Evolutionary conservation across 257 asterid species (phyloP).

Genomic region (Thymus quinquecostatus): DNA sequence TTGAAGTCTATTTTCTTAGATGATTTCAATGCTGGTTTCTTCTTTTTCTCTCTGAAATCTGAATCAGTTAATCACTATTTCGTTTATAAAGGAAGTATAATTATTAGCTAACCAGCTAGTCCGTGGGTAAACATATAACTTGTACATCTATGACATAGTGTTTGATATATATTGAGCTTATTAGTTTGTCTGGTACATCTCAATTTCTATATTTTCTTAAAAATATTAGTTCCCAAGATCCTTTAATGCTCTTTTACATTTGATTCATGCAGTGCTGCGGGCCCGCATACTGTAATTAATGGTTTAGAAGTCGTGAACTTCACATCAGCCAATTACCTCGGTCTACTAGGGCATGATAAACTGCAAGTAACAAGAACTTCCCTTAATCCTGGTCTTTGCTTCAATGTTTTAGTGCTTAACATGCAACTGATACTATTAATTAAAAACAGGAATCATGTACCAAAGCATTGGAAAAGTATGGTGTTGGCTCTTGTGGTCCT

Average conservation of each 20-base stretch:
- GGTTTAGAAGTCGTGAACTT: conserved; percentile 80
- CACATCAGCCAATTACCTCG: conserved; percentile 93
- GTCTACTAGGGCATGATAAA: conserved; percentile 77
- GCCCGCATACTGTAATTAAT: conserved; percentile 72
- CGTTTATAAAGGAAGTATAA: neutral
- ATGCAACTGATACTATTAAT: conserved; percentile 29
- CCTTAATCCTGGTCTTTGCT: conserved; percentile 26
- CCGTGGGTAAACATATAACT: neutral
- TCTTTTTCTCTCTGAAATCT: neutral
- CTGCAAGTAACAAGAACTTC: conserved; percentile 57
- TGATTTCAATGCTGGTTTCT: neutral
- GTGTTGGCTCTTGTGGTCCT: conserved; percentile 99
- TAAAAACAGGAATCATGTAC: conserved; percentile 83
- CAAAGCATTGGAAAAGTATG: conserved; percentile 89
- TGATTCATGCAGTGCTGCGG: conserved; percentile 82
- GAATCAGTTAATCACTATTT: too few species aligned
- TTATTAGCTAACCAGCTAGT: conserved; percentile 8
- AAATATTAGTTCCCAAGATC: conserved; percentile 9
- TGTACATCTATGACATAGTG: conserved; percentile 8
- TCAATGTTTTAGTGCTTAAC: conserved; percentile 6
- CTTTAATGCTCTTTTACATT: conserved; percentile 12
- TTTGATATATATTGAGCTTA: conserved; percentile 2
- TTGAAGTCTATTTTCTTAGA: conserved; percentile 12
- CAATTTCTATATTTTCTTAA: conserved; percentile 12
- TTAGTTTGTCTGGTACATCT: conserved; percentile 7